These are phyloP conservation scores for Vigna hirtella DNA, from an alignment of 306 rosid genomes.

Conservation along the genomic window DNA sequence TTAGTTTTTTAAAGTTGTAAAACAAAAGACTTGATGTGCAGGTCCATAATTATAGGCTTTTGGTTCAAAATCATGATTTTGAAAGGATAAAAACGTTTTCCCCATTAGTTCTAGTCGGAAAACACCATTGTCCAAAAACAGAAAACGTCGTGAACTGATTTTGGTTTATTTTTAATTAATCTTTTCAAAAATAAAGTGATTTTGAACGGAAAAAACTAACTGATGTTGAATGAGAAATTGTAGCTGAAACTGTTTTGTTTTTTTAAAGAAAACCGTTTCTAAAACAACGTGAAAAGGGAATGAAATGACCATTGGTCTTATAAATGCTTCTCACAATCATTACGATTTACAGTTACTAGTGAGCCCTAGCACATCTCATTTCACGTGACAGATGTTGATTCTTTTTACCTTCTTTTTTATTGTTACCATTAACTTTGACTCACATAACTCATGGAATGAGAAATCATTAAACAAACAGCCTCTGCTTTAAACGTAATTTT, in stretches of 20 bases:
- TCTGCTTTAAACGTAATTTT: neutral
- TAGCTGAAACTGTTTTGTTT: no score
- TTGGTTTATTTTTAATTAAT: neutral
- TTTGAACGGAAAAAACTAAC: neutral
- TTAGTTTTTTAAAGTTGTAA: no score
- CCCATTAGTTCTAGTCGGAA: neutral
- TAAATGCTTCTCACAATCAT: no score
- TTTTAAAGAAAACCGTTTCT: neutral
- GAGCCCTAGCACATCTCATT: neutral
- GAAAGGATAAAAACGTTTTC: neutral
- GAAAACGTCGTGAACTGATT: neutral
- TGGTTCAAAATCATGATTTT: neutral
- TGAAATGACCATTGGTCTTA: neutral
- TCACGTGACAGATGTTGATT: constrained; percentile 3
- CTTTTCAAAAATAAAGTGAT: neutral
- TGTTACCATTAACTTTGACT: neutral
- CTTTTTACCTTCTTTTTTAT: neutral
- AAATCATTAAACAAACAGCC: neutral
- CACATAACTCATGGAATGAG: constrained; percentile 13
- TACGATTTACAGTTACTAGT: no score
- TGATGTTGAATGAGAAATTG: neutral
- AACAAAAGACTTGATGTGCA: neutral
- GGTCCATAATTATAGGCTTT: no score
- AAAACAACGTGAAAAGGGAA: neutral
- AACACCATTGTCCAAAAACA: neutral